Percentiles rank a stretch among this genome's conserved stretches.
Conservation (phyloP, 2,329 filamentous ascomycete genomes). For the Paracorniculantispora psalliotae region DNA sequence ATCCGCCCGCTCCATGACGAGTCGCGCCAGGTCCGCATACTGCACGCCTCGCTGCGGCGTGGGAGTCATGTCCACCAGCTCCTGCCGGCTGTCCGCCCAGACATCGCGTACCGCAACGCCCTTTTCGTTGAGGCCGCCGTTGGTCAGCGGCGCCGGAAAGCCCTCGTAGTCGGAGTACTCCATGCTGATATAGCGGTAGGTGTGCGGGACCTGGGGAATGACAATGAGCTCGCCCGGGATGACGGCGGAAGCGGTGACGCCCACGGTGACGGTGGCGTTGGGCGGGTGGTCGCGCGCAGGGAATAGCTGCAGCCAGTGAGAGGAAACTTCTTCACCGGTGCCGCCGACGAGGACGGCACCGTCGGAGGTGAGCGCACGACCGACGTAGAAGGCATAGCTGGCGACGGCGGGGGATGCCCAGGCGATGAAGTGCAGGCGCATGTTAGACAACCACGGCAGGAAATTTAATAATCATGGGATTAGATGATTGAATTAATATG, state of each 20-base stretch:
- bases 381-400: slow-evolving; percentile 46
- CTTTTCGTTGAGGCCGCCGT: slow-evolving; percentile 38
- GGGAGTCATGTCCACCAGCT: slow-evolving; percentile 36
- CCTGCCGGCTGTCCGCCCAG: slow-evolving; percentile 35
- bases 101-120: slow-evolving; percentile 37
- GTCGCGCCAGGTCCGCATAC: slow-evolving; percentile 36
- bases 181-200: slow-evolving; percentile 25
- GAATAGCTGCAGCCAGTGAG: slow-evolving; percentile 43
- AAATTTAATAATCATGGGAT: too few species aligned
- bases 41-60: slow-evolving; percentile 35
- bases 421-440: not conserved
- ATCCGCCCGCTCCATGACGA: slow-evolving; percentile 35
- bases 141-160: slow-evolving; percentile 38
- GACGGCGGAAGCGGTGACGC: slow-evolving; percentile 34
- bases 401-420: slow-evolving; percentile 22
- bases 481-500: too few species aligned
- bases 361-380: slow-evolving; percentile 38
- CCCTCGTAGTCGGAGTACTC: slow-evolving; percentile 35
- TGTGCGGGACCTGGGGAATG: slow-evolving; percentile 24
- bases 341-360: slow-evolving; percentile 40
- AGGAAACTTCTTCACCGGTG: slow-evolving; percentile 43
- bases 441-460: not conserved
- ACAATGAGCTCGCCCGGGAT: slow-evolving; percentile 26
- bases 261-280: slow-evolving; percentile 38
- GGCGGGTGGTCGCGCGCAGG: slow-evolving; percentile 33